Evolutionary conservation across 2,329 filamentous ascomycete genomes (phyloP).

Genomic region (Pseudomassariella vexata): DNA sequence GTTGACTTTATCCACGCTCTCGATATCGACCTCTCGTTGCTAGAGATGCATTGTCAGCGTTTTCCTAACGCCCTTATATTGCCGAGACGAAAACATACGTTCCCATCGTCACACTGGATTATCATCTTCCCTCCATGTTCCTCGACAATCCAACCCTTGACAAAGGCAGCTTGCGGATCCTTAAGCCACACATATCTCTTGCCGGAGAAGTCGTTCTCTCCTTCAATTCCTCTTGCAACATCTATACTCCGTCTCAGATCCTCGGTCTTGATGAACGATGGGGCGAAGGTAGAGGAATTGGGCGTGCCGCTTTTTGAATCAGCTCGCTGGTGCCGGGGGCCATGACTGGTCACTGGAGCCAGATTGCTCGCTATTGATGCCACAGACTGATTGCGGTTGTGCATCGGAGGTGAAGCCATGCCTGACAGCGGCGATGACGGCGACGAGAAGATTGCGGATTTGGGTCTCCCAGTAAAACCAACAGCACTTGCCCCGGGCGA

Average conservation of each 20-base stretch:
- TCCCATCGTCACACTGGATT: slow-evolving; percentile 91
- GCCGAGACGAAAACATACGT: slow-evolving; percentile 63
- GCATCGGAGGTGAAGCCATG: slow-evolving; percentile 38
- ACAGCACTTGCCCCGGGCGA: slow-evolving; percentile 51
- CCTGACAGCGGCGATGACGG: slow-evolving; percentile 39
- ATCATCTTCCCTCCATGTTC: slow-evolving; percentile 67
- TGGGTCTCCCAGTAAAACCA: slow-evolving; percentile 49
- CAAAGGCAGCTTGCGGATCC: slow-evolving; percentile 80
- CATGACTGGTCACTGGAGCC: slow-evolving; percentile 28
- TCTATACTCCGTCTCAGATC: slow-evolving; percentile 58
- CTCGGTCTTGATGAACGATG: slow-evolving; percentile 89
- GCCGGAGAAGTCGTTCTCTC: slow-evolving; percentile 97
- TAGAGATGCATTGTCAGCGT: slow-evolving; percentile 32
- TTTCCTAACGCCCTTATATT: slow-evolving; percentile 13
- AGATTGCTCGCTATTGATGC: slow-evolving; percentile 41
- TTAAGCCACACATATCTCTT: slow-evolving; percentile 98
- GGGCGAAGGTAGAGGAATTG: slow-evolving; percentile 80
- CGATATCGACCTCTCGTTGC: slow-evolving; percentile 81
- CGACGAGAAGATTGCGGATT: slow-evolving; percentile 69
- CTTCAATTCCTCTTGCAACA: slow-evolving; percentile 71
- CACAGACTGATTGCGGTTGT: slow-evolving; percentile 65
- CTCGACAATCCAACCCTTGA: slow-evolving; percentile 87
- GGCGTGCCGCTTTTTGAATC: slow-evolving; percentile 62
- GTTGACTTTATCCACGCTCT: slow-evolving; percentile 97
- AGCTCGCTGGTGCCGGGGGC: slow-evolving; percentile 35